Evolutionary conservation across 306 rosid species (phyloP).

Genomic region (Canavalia gladiata): DNA sequence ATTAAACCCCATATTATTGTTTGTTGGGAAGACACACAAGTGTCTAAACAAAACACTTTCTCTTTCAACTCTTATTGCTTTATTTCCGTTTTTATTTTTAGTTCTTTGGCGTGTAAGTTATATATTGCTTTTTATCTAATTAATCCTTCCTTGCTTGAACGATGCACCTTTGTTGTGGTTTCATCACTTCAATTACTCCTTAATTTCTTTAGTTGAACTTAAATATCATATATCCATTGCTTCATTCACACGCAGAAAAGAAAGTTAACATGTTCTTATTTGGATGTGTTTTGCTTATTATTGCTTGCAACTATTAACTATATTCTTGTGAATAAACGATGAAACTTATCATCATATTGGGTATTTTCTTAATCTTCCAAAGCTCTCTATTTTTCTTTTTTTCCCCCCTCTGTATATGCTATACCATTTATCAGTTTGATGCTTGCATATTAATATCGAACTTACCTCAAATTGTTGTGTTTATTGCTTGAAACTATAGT

Average conservation of each 20-base stretch:
- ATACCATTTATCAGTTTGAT: neutral
- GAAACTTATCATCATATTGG: slow-evolving; percentile 7
- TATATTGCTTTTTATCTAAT: neutral
- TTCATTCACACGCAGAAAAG: slow-evolving; percentile 29
- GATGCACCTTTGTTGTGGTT: neutral
- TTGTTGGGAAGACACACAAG: neutral
- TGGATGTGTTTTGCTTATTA: slow-evolving; percentile 16
- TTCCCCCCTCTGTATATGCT: neutral
- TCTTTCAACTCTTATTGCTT: neutral
- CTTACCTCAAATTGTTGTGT: neutral
- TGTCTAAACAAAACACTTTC: neutral
- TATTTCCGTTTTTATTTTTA: neutral
- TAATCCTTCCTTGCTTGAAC: neutral
- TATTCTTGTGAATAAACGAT: neutral
- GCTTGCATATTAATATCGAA: neutral
- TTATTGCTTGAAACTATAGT: slow-evolving; percentile 15
- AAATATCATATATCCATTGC: neutral
- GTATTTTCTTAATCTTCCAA: neutral
- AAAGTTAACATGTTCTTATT: neutral
- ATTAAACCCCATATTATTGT: too few species aligned
- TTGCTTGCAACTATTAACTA: neutral
- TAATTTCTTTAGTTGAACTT: slow-evolving; percentile 15
- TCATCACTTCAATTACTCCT: slow-evolving; percentile 19
- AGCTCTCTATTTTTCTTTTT: neutral
- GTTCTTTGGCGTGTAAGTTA: neutral